A percentile compares a stretch with the other conserved stretches of the same genome.
phyloP scores from a whole-genome alignment of 805 yeast species.

The Saturnispora galanensis region DNA sequence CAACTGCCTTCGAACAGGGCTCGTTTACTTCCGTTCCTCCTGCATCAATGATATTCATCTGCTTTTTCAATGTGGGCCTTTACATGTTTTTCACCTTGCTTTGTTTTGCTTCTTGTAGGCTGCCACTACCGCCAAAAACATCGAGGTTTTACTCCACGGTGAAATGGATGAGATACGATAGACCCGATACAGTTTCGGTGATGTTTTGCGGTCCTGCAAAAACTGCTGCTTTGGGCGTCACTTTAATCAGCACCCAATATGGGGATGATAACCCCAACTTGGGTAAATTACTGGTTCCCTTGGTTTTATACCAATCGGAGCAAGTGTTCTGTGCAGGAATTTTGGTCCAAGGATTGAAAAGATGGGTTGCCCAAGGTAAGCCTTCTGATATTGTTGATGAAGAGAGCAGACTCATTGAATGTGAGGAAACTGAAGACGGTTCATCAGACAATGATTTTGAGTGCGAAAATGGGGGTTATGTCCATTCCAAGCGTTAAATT shows the following conservation, averaged over 20 bases:
- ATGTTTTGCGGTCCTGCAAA: conserved; percentile 89
- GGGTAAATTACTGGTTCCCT: conserved; percentile 67
- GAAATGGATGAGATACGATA: conserved; percentile 45
- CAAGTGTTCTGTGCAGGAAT: conserved; percentile 72
- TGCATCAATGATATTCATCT: too few species aligned
- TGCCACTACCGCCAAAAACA: conserved; percentile 49
- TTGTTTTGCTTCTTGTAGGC: conserved; percentile 52
- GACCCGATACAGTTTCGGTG: conserved; percentile 63
- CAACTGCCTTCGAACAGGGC: conserved; percentile 25
- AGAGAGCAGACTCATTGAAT: too few species aligned
- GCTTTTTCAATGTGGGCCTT: too few species aligned
- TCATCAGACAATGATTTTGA: too few species aligned
- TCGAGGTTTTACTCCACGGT: conserved; percentile 35
- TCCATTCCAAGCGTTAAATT: too few species aligned
- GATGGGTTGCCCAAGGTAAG: conserved; percentile 3
- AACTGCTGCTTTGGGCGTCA: conserved; percentile 86
- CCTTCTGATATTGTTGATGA: background rate
- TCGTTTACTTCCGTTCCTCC: too few species aligned
- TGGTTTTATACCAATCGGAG: conserved; percentile 77
- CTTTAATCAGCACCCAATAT: conserved; percentile 52
- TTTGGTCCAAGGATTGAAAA: conserved; percentile 2
- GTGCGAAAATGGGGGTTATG: too few species aligned
- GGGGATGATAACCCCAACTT: conserved; percentile 50
- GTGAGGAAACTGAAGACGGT: too few species aligned
- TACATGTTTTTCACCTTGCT: conserved; percentile 47